phyloP scores from a whole-genome alignment of 208 protist species.

The Blechomonas ayalai region DNA sequence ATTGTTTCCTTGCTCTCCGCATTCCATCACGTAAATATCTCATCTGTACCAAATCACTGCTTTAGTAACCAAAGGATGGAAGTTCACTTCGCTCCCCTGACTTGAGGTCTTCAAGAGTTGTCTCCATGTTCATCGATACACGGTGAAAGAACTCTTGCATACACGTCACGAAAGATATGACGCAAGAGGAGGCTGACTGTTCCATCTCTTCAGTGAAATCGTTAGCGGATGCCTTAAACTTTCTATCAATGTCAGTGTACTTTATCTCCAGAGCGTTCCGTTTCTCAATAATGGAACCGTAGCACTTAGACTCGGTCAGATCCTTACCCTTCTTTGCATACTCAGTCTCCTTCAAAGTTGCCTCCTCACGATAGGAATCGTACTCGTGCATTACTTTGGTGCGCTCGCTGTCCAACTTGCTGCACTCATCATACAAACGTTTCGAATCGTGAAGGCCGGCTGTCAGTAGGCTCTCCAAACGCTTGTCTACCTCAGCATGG shows the following conservation, averaged over 20 bases:
- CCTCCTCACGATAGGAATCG: constrained; percentile 42
- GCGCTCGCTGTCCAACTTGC: constrained; percentile 27
- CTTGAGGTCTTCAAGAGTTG: no score
- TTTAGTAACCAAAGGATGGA: neutral
- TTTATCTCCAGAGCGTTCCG: constrained; percentile 20
- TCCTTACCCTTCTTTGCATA: constrained; percentile 49
- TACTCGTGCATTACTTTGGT: constrained; percentile 43
- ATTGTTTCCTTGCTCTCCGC: no score
- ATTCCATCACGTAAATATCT: no score
- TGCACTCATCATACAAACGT: constrained; percentile 33
- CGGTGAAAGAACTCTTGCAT: constrained; percentile 16
- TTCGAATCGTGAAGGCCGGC: constrained; percentile 21
- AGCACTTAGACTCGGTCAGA: constrained; percentile 34
- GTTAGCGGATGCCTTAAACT: constrained; percentile 42
- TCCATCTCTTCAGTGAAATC: constrained; percentile 16
- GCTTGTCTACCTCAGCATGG: constrained; percentile 14
- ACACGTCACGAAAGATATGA: constrained; percentile 25
- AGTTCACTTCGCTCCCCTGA: no score
- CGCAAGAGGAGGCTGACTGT: constrained; percentile 6
- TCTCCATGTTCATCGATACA: constrained; percentile 1
- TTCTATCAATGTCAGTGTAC: constrained; percentile 27
- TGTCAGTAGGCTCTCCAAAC: constrained; percentile 27
- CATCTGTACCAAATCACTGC: constrained; percentile 2
- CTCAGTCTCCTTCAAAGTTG: constrained; percentile 34
- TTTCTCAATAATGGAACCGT: constrained; percentile 28